A percentile compares a stretch with the other conserved stretches of the same genome.
phyloP scores from a whole-genome alignment of 2,329 filamentous ascomycete genomes.

The Talaromyces sp. region DNA sequence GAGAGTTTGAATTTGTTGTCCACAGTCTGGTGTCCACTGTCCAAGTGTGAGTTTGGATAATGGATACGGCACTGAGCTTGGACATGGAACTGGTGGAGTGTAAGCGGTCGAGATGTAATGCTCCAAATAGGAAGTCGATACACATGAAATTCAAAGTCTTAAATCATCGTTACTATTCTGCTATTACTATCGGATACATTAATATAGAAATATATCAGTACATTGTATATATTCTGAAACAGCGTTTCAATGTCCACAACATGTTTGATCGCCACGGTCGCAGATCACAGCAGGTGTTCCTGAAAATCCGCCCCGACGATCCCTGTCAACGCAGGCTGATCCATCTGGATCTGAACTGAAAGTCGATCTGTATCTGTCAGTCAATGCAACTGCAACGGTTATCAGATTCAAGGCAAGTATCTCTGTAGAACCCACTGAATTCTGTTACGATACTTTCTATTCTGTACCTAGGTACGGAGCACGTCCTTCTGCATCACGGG shows the following conservation, averaged over 20 bases:
- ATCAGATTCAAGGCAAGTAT: neutral
- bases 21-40: neutral
- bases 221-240: neutral
- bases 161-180: neutral
- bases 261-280: constrained; percentile 18
- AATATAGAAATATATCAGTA: no score
- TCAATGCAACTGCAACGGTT: constrained; percentile 2
- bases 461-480: neutral
- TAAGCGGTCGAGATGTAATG: neutral
- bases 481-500: neutral
- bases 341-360: constrained; percentile 17
- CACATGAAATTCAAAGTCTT: neutral
- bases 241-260: neutral
- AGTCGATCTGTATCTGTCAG: neutral
- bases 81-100: neutral
- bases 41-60: neutral
- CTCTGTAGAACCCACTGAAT: no score
- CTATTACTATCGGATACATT: neutral
- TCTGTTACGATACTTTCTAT: neutral
- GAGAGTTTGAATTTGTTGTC: neutral
- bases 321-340: constrained; percentile 21
- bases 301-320: constrained; percentile 21
- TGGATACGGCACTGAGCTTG: neutral
- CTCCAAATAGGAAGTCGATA: neutral
- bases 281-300: constrained; percentile 18